Evolutionary conservation across 2,329 filamentous ascomycete genomes (phyloP), one percentile per base, ranked within the genome.

Genomic region (Metarhizium rileyi): DNA sequence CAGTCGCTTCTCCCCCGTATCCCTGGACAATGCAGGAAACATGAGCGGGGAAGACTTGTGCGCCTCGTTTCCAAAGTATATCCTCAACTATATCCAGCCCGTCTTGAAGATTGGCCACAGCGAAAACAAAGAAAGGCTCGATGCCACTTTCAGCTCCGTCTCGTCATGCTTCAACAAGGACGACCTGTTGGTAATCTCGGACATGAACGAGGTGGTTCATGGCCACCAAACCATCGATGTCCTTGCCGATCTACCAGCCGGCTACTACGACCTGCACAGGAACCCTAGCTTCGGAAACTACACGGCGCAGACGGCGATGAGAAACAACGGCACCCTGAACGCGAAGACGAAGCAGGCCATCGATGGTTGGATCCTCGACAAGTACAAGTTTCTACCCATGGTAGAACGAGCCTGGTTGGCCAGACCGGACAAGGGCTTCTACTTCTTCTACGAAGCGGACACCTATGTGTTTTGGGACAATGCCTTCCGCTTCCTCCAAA

Each of bases 371-470:
- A 69, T 63, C 25, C 66, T 79, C 43, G 76, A 80, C 61, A 76
- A 75, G 57, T 80, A 72, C 68, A 80, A 80, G 59, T 79, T 79
- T 53, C 58, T 80, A 27, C 74, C 76, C 38, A 76, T 77, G 70
- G 64, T 80, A 4, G 72, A 77, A 51, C 63, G 70, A 26, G 71
- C 75, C 1, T 76, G 74, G 63, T 61, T 66, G 26, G 60, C 64
- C 48, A 73, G 71, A 28, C 70, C 70, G 2, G 61, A 69, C n/a
- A 70, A 71, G 43, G 66, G 74, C 33, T 79, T 77, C 70, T 80
- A 76, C 55, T 69, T 80, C 48, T 77, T 78, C 58, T 71, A 76
- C 44, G 76, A 80, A 55, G 74, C 75, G 3, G 76, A 80, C 57
- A 80, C 76, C 45, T 77, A 69, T 52, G 65, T 65, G 16, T 41